These are phyloP conservation scores for Starmerella apis DNA, from an alignment of 805 yeast species.

Conservation along the genomic window DNA sequence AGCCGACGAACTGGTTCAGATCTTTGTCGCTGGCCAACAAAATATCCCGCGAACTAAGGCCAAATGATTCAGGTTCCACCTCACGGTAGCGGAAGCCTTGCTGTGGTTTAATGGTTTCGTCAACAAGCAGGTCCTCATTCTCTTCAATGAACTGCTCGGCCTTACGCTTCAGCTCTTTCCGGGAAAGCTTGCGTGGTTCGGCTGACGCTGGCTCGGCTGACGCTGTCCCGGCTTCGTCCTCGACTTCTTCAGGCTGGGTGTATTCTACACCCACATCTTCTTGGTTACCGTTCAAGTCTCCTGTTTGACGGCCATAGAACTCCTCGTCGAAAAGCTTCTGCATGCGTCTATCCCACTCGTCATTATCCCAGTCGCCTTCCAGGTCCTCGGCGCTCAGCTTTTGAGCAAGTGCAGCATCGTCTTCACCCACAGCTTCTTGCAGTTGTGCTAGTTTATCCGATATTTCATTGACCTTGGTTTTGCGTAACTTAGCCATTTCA, in stretches of 20 bases:
- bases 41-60: constrained; percentile 76
- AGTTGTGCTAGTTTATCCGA: constrained; percentile 58
- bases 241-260: constrained; percentile 21
- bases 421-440: constrained; percentile 54
- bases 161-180: constrained; percentile 48
- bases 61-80: constrained; percentile 90
- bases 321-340: constrained; percentile 77
- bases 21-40: constrained; percentile 79
- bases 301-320: constrained; percentile 58
- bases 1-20: constrained; percentile 72
- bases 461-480: constrained; percentile 63
- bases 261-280: constrained; percentile 20
- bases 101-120: constrained; percentile 40
- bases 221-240: constrained; percentile 15
- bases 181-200: constrained; percentile 42
- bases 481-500: constrained; percentile 59
- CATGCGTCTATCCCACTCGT: constrained; percentile 85
- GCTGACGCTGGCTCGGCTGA: not conserved
- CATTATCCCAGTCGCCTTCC: constrained; percentile 78
- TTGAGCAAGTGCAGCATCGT: constrained; percentile 45
- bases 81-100: constrained; percentile 74
- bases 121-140: constrained; percentile 53
- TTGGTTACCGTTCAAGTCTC: too few species aligned
- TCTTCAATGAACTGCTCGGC: constrained; percentile 74
- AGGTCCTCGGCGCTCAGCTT: constrained; percentile 64